Percentiles rank a stretch among this genome's conserved stretches.
phyloP scores from a whole-genome alignment of 768 basidiomycete species.

The Leccinum longicurvipes region DNA sequence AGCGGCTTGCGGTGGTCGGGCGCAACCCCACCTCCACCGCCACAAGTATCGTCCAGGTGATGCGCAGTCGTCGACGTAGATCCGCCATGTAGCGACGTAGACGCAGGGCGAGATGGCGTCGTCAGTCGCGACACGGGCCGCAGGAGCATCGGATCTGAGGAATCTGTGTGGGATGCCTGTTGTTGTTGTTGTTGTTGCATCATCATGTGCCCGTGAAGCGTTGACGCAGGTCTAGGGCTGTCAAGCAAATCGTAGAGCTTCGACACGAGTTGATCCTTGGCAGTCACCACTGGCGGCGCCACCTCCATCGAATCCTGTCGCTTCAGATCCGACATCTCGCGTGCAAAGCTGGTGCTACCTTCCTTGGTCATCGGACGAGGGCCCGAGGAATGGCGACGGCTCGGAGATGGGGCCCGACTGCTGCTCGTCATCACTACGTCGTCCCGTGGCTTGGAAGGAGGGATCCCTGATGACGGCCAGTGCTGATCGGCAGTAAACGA shows the following conservation, averaged over 20 bases:
- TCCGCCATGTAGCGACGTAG: slow-evolving; percentile 14
- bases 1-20: slow-evolving; percentile 26
- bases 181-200: too few species aligned
- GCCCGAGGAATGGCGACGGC: slow-evolving; percentile 22
- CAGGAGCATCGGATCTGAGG: slow-evolving; percentile 24
- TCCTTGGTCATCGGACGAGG: slow-evolving; percentile 16
- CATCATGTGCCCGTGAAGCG: slow-evolving; percentile 36
- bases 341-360: neutral
- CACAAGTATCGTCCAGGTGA: slow-evolving; percentile 10
- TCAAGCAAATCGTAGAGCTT: slow-evolving; percentile 49
- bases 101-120: slow-evolving; percentile 23
- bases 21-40: neutral
- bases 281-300: neutral
- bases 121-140: slow-evolving; percentile 22
- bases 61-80: slow-evolving; percentile 15
- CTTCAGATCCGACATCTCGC: slow-evolving; percentile 25
- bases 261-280: slow-evolving; percentile 32
- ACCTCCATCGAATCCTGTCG: slow-evolving; percentile 18
- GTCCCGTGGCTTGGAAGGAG: slow-evolving; percentile 27
- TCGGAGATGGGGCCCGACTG: slow-evolving; percentile 26
- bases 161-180: slow-evolving; percentile 25
- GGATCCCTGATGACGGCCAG: slow-evolving; percentile 13
- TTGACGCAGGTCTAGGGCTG: slow-evolving; percentile 40
- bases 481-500: slow-evolving; percentile 25
- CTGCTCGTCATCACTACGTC: slow-evolving; percentile 25